These are phyloP conservation scores for Trichoderma lentiforme DNA, from an alignment of 2,329 filamentous ascomycete genomes.

Conservation along the genomic window DNA sequence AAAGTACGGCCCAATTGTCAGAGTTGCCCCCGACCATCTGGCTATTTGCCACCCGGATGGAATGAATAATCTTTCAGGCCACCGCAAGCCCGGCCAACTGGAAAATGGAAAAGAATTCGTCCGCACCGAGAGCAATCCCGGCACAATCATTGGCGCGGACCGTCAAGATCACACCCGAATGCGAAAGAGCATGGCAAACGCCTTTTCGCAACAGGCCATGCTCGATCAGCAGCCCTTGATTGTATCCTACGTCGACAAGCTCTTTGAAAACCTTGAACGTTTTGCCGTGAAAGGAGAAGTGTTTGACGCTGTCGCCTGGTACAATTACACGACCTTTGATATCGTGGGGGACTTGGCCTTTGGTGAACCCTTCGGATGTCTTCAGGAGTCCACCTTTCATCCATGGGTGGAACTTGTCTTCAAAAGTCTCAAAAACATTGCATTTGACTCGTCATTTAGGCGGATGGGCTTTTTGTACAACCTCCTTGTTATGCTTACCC, in stretches of 20 bases:
- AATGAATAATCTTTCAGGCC: slow-evolving; percentile 22
- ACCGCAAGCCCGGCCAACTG: slow-evolving; percentile 18
- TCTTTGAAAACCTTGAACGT: slow-evolving; percentile 25
- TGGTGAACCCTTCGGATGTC: slow-evolving; percentile 30
- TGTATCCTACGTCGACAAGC: slow-evolving; percentile 26
- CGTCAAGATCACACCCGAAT: slow-evolving; percentile 24
- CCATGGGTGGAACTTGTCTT: slow-evolving; percentile 29
- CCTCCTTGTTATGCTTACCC: not conserved
- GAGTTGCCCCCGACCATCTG: not conserved
- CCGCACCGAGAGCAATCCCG: not conserved
- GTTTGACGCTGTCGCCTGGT: slow-evolving; percentile 28
- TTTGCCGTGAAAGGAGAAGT: slow-evolving; percentile 10
- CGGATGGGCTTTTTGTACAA: not conserved
- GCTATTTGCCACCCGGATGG: slow-evolving; percentile 9
- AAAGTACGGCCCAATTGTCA: slow-evolving; percentile 15
- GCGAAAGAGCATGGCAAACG: slow-evolving; percentile 26
- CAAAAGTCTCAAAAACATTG: not conserved
- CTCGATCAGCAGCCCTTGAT: slow-evolving; percentile 32
- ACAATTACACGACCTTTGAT: slow-evolving; percentile 31
- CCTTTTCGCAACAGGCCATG: slow-evolving; percentile 31
- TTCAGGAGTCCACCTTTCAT: slow-evolving; percentile 25
- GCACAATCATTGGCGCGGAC: slow-evolving; percentile 21
- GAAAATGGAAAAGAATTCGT: slow-evolving; percentile 16
- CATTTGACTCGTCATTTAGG: not conserved
- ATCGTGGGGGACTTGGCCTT: slow-evolving; percentile 32